Evolutionary conservation across 345 rosid genomes (phyloP), one percentile per base, ranked within the genome.

Genomic region (Microthlaspi erraticum): DNA sequence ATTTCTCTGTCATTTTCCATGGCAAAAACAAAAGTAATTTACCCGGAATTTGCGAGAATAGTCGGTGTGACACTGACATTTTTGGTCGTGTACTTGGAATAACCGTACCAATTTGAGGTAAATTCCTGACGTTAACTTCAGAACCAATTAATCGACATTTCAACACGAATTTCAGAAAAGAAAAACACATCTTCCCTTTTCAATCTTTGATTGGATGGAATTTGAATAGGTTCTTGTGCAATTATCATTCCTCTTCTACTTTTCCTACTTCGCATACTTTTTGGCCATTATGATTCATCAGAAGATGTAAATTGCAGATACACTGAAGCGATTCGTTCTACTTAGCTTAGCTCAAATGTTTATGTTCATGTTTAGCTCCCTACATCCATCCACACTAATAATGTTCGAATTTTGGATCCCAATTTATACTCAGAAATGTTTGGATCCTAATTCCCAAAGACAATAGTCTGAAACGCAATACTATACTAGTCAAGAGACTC

Each of bases 21-120:
- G 36, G 10, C 23, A 36, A 44, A 43, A 55, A 19, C 60, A 52
- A 26, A 61, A 61, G 45, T 32, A 6, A 6, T 41, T 41, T 13
- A 32, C 75, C 10, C 41, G 17, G 52, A 38, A 60, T 50, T 32
- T 23, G 60, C 39, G 49, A 26, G 17, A 34, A 10, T 5, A 20
- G 59, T 36, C 44, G 10, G 31, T 48, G 32, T 37, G 75, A 70
- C 60, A 50, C 14, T 29, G 67, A 50, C 60, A 31, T 6, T 23
- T 7, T 50, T 39, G 51, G 67, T 49, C 14, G 33, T 31, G 23
- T 18, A 36, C 57, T 46, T 23, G 10, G 5, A 29, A 26, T 8
- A 1, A 49, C 23, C 55, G 11, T 32, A 62, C 31, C 41, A 3
- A 61, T 43, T 60, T 60, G 26, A 43, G 26, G 9, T 50, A 19